These are phyloP conservation scores for Anastatica hierochuntica DNA, from an alignment of 345 rosid genomes.

Conservation along the genomic window DNA sequence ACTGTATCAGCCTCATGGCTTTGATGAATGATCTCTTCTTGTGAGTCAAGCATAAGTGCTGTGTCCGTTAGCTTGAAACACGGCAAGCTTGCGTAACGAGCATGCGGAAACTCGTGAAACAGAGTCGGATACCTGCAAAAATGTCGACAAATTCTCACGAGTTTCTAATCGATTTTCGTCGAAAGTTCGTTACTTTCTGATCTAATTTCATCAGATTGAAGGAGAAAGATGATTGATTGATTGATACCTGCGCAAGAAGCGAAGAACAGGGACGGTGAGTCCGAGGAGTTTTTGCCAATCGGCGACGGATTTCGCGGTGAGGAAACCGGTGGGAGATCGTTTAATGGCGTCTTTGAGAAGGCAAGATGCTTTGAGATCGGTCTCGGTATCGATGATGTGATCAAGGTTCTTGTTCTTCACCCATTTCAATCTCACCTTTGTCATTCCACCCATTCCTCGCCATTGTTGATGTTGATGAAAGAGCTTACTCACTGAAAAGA, in stretches of 20 bases:
- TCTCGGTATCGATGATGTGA: conserved; percentile 72
- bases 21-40: conserved; percentile 61
- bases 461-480: conserved; percentile 37
- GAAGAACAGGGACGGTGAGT: conserved; percentile 88
- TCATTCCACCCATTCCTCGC: conserved; percentile 41
- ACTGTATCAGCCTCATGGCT: conserved; percentile 52
- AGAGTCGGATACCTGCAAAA: conserved; percentile 77
- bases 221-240: background rate
- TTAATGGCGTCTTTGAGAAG: conserved; percentile 87
- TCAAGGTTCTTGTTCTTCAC: conserved; percentile 76
- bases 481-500: conserved; percentile 16
- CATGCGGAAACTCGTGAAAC: conserved; percentile 78
- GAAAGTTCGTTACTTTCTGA: background rate
- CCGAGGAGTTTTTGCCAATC: conserved; percentile 96
- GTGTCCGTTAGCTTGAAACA: conserved; percentile 84
- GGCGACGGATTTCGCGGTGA: conserved; percentile 75
- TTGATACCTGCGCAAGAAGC: conserved; percentile 73
- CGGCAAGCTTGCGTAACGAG: conserved; percentile 68
- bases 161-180: background rate
- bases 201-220: background rate
- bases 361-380: conserved; percentile 89
- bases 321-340: conserved; percentile 76
- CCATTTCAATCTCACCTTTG: conserved; percentile 87
- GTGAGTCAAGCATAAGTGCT: conserved; percentile 66
- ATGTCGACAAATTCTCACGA: background rate